Conservation (phyloP, 2,329 filamentous ascomycete genomes). For the Elsinoe perseae region DNA sequence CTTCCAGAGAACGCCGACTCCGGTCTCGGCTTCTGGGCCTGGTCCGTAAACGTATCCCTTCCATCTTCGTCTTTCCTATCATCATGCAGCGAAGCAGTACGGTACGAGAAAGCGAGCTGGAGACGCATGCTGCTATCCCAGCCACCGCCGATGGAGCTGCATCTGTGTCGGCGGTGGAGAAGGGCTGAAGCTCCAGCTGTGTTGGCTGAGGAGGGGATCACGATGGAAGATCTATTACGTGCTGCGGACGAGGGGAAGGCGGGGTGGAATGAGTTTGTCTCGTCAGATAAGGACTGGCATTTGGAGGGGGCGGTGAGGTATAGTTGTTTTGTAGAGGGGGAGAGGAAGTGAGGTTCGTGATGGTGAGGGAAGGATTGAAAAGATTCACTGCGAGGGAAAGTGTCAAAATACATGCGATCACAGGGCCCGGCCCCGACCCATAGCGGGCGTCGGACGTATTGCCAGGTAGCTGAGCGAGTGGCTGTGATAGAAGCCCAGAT, state of each 20-base stretch:
- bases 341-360: not conserved
- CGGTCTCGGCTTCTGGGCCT: slow-evolving; percentile 26
- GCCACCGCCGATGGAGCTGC: slow-evolving; percentile 28
- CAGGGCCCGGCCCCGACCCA: no score
- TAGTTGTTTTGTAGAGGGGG: slow-evolving; percentile 16
- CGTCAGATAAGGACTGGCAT: slow-evolving; percentile 31
- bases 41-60: slow-evolving; percentile 30
- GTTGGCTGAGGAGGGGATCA: slow-evolving; percentile 24
- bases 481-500: no score
- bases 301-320: slow-evolving; percentile 30
- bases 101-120: slow-evolving; percentile 28
- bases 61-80: slow-evolving; percentile 22
- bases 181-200: slow-evolving; percentile 25
- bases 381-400: not conserved
- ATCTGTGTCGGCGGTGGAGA: slow-evolving; percentile 27
- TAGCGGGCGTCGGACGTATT: no score
- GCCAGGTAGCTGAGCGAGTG: no score
- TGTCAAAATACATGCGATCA: no score
- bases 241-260: slow-evolving; percentile 21
- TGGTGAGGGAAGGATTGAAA: not conserved
- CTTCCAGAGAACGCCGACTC: not conserved
- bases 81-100: slow-evolving; percentile 19
- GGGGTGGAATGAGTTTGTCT: slow-evolving; percentile 28
- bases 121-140: slow-evolving; percentile 30
- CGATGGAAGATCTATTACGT: slow-evolving; percentile 28